Base-by-base conservation (phyloP, 371 early-diverging fungal genomes). In the Rhizopus stolonifer region DNA sequence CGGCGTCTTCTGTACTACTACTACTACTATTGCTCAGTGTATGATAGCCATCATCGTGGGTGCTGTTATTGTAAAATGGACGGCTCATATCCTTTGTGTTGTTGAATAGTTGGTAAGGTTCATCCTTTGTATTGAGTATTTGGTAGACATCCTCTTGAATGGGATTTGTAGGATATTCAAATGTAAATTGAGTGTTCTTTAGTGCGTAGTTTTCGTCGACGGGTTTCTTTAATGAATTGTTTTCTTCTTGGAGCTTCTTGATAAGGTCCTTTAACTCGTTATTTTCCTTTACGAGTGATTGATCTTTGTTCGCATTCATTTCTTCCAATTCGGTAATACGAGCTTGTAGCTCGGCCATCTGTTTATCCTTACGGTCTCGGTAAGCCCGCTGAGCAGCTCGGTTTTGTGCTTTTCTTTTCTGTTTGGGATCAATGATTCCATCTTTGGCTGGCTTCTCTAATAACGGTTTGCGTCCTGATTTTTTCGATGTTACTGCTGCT, bases 371-470 rank as follows among this genome's bases (percentile, higher is more conserved):
- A 45, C 89, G 82, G 50, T 89, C 86, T 36, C 89, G 74, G 60
- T 88, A 89, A 1, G 89, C 89, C 7, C 88, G 74, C 59, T 89
- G 89, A 13, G 89, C 89, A 10, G 86, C 87, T 46, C 89, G 70
- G 59, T 89, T 89, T 65, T 89, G 88, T 6, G 87, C 89, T 15
- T 85, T 84, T 49, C 89, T 82, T 60, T 88, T 88, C 66, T 78
- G 72, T 54, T 75, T 75, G 6, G 70, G 72, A 33, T 75, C 76
- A 29, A 10, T 7, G 10, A 29, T 7, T 7, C 31, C 10, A 29
- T 10, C 31, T 29, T 29, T 29, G 31, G 10, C 31, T 29, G 4
- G 31, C 10, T 10, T 10, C 31, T 10, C 31, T n/a, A n/a, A n/a
- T n/a, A 29, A 7, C 31, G 10, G 31, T 29, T 29, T 29, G 4